Percentiles rank a stretch among this genome's conserved stretches.
Conservation (phyloP, 2,329 filamentous ascomycete genomes). For the Tolypocladium sp. region DNA sequence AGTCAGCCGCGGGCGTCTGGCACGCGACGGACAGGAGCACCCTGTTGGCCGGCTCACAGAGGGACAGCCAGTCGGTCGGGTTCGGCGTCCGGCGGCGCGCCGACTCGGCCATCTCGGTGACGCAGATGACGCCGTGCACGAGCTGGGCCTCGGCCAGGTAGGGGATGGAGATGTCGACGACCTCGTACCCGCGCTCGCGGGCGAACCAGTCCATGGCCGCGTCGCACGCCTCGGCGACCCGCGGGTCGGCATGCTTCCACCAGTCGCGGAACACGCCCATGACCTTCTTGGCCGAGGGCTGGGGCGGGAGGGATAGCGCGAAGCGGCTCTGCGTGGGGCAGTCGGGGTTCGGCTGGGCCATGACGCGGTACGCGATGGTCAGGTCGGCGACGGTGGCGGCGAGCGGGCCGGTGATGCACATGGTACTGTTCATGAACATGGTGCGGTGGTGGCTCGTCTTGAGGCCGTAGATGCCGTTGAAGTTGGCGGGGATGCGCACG, state of each 20-base stretch:
- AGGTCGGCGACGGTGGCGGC: constrained; percentile 70
- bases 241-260: constrained; percentile 42
- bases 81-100: constrained; percentile 33
- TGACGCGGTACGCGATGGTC: constrained; percentile 71
- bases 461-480: constrained; percentile 74
- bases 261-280: constrained; percentile 60
- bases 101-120: constrained; percentile 55
- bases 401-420: constrained; percentile 64
- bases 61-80: constrained; percentile 38
- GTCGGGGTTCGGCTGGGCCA: constrained; percentile 61
- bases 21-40: constrained; percentile 57
- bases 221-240: constrained; percentile 54
- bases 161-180: constrained; percentile 56
- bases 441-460: constrained; percentile 71
- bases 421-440: constrained; percentile 41
- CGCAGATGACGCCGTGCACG: constrained; percentile 69
- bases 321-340: constrained; percentile 55
- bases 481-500: constrained; percentile 63
- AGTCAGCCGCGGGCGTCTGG: constrained; percentile 59
- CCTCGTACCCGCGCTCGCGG: constrained; percentile 35
- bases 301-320: constrained; percentile 40
- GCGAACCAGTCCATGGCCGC: constrained; percentile 50
- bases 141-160: constrained; percentile 61
- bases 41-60: constrained; percentile 58
- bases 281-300: constrained; percentile 40